These are phyloP conservation scores for Prunus kanzakura DNA, from an alignment of 306 rosid genomes.

Conservation along the genomic window DNA sequence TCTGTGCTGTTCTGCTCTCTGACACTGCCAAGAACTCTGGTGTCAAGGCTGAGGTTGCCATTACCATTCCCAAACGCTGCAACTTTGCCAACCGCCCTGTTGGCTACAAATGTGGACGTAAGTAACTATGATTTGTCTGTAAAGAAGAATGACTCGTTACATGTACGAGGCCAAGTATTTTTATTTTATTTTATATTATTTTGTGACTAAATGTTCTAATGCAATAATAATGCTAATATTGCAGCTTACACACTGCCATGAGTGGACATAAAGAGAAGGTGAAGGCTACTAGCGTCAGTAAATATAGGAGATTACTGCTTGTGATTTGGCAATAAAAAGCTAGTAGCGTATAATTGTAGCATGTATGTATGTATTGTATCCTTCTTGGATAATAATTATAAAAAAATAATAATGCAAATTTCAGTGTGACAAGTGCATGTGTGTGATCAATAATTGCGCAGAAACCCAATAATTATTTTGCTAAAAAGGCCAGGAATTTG, in stretches of 20 bases:
- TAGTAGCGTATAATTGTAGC: conserved; percentile 24
- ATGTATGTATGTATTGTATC: background rate
- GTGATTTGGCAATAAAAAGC: conserved; percentile 33
- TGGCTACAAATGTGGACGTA: conserved; percentile 69
- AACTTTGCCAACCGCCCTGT: conserved; percentile 55
- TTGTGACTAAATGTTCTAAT: background rate
- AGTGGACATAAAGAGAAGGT: conserved; percentile 12
- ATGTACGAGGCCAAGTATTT: background rate
- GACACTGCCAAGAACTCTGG: conserved; percentile 44
- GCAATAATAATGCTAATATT: conserved; percentile 1
- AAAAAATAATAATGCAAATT: too few species aligned
- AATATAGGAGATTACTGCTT: conserved; percentile 17
- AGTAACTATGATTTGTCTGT: conserved; percentile 1
- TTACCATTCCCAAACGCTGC: conserved; percentile 71
- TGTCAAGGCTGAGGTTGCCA: conserved; percentile 36
- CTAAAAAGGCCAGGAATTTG: background rate
- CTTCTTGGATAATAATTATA: conserved; percentile 8
- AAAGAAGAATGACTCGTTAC: background rate
- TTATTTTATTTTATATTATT: background rate
- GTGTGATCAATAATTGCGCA: too few species aligned
- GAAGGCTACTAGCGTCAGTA: conserved; percentile 18
- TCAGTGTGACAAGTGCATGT: background rate
- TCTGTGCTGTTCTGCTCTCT: conserved; percentile 60
- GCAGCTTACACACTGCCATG: conserved; percentile 63
- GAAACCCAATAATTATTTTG: background rate